Base-by-base conservation (phyloP, 306 rosid genomes). In the Quercus alba region DNA sequence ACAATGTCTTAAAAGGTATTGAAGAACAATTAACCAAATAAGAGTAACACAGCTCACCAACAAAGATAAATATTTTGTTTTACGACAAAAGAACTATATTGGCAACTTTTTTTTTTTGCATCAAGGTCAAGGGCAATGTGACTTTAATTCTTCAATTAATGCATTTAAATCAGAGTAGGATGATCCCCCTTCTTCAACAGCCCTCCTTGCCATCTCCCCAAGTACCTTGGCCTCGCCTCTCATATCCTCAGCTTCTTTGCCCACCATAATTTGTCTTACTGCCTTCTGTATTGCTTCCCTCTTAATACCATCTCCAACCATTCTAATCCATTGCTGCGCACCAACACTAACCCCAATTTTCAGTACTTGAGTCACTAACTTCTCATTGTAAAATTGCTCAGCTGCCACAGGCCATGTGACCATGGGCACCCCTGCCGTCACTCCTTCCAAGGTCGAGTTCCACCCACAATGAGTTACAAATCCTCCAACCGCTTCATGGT, bases 381-480 rank as follows among this genome's bases (percentile, higher is more conserved):
- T 87, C 86, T 81, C 88, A 52, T 87, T 84, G 78, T 75, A 81
- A 75, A 84, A 87, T 21, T 87, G 88, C 25, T 84, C 88, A 1
- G 88, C 84, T 18, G 83, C 6, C 41, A 78, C 33, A 0, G 86
- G 88, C 90, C 90, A 84, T 38, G 90, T 84, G 72, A 87, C 82
- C 88, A 87, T 84, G 0, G 86, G 84, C 67, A 87, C 5, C 12
- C 87, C 87, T 0, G 84, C 84, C 15, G 80, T n/a, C 3, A 87
- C 55, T 1, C 84, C 90, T 76, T 87, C 87, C 79, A 84, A 31
- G 14, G 77, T 72, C 1, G 86, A 84, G 18, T 87, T 87, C 90
- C 90, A 87, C 9, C 90, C 88, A 57, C 90, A 84, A 20, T 87
- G 90, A 46, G 88, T 87, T 83, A 87, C 77, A 70, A 87, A 87